Percentiles rank a stretch among this genome's conserved stretches.
phyloP scores from a whole-genome alignment of 129 eudicot species.

The Gnaphalium uliginosum region DNA sequence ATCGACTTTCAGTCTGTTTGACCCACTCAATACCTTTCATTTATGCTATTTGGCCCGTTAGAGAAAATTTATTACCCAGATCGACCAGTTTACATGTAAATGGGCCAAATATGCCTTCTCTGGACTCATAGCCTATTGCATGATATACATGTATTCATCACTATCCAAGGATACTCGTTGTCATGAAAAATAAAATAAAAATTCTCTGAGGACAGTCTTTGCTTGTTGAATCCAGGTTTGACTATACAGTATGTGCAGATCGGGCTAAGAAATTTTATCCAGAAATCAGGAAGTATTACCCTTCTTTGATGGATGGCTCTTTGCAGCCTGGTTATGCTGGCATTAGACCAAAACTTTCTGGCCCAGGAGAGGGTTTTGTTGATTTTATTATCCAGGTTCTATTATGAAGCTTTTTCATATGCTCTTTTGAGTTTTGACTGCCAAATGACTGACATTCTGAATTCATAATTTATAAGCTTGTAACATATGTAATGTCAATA shows the following conservation, averaged over 20 bases:
- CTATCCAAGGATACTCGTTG: not conserved
- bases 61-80: not conserved
- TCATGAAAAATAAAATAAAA: not conserved
- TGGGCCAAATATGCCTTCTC: not conserved
- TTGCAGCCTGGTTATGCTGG: slow-evolving; percentile 91
- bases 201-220: slow-evolving; percentile 8
- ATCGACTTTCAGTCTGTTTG: no score
- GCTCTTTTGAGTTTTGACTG: not conserved
- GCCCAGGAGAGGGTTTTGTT: slow-evolving; percentile 54
- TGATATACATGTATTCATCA: not conserved
- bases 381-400: slow-evolving; percentile 83
- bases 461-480: not conserved
- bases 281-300: slow-evolving; percentile 78
- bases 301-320: slow-evolving; percentile 62
- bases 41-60: not conserved
- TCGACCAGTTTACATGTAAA: not conserved
- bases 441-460: not conserved
- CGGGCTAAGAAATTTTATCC: slow-evolving; percentile 74
- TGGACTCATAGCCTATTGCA: not conserved
- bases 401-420: not conserved
- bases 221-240: slow-evolving; percentile 51
- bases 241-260: slow-evolving; percentile 62
- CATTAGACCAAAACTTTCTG: slow-evolving; percentile 78
- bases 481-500: not conserved
- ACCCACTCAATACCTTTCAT: no score